Conservation (phyloP, 2,329 filamentous ascomycete species). For the Blastomyces silverae region DNA sequence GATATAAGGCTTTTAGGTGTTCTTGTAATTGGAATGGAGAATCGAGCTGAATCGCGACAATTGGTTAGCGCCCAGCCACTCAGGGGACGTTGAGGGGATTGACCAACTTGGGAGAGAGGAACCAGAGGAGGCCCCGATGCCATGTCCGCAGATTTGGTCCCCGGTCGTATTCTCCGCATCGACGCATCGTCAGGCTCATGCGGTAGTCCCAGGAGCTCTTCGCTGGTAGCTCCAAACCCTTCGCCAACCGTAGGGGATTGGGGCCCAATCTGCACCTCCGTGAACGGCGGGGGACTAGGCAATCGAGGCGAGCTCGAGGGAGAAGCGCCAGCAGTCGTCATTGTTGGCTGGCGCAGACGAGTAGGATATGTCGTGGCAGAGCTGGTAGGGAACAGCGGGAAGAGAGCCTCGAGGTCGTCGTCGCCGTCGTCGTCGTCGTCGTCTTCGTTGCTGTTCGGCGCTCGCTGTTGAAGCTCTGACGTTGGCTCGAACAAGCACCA, state of each 20-base stretch:
- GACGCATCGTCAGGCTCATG: constrained; percentile 62
- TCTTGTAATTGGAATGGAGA: constrained; percentile 97
- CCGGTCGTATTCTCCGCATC: constrained; percentile 78
- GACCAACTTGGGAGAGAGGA: constrained; percentile 67
- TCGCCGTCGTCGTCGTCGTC: not conserved
- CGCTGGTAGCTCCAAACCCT: constrained; percentile 53
- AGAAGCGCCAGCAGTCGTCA: constrained; percentile 43
- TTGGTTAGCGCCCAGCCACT: constrained; percentile 12
- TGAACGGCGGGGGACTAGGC: constrained; percentile 87
- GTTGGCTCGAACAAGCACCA: constrained; percentile 9
- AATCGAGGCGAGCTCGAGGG: constrained; percentile 78
- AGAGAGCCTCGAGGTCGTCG: not conserved
- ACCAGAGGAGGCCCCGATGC: constrained; percentile 82
- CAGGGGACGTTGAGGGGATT: not conserved
- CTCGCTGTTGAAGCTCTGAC: not conserved
- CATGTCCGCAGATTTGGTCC: constrained; percentile 89
- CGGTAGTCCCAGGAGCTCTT: constrained; percentile 48
- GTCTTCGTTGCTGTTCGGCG: not conserved
- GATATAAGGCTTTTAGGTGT: constrained; percentile 87
- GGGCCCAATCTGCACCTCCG: constrained; percentile 84
- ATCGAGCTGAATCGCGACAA: constrained; percentile 60
- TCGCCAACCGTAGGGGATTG: constrained; percentile 64
- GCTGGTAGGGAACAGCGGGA: constrained; percentile 6
- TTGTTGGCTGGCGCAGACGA: constrained; percentile 22
- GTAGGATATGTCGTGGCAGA: not conserved